A percentile compares a stretch with the other conserved stretches of the same genome.
Evolutionary conservation across 305 asterid species (phyloP).

Genomic region (Fraxinus paxiana): DNA sequence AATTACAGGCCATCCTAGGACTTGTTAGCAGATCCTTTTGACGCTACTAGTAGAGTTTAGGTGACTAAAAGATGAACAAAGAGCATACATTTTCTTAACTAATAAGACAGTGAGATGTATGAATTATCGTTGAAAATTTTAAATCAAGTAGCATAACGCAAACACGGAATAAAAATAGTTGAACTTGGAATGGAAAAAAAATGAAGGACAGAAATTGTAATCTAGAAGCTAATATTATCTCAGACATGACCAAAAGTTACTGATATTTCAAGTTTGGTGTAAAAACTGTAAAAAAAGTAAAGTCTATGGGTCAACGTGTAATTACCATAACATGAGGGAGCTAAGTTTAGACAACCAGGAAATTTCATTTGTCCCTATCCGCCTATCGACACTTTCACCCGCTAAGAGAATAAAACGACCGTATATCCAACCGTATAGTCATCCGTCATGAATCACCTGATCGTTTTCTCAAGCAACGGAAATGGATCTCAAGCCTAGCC

Average conservation of each 20-base stretch:
- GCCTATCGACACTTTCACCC: background rate
- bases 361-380: background rate
- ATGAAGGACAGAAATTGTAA: background rate
- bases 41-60: too few species aligned
- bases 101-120: background rate
- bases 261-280: background rate
- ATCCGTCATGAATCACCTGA: background rate
- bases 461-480: background rate
- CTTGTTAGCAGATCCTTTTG: too few species aligned
- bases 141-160: background rate
- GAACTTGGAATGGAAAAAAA: background rate
- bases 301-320: background rate
- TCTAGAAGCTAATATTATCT: background rate
- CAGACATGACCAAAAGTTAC: background rate
- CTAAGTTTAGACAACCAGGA: background rate
- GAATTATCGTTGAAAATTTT: background rate
- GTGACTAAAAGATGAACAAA: too few species aligned
- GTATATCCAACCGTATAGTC: too few species aligned
- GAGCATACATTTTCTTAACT: too few species aligned
- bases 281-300: background rate
- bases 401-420: background rate
- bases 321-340: background rate
- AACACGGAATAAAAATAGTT: background rate
- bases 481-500: conserved; percentile 86
- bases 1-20: background rate